Base-by-base conservation (phyloP, 179 eudicot genomes). In the Dionaea muscipula region DNA sequence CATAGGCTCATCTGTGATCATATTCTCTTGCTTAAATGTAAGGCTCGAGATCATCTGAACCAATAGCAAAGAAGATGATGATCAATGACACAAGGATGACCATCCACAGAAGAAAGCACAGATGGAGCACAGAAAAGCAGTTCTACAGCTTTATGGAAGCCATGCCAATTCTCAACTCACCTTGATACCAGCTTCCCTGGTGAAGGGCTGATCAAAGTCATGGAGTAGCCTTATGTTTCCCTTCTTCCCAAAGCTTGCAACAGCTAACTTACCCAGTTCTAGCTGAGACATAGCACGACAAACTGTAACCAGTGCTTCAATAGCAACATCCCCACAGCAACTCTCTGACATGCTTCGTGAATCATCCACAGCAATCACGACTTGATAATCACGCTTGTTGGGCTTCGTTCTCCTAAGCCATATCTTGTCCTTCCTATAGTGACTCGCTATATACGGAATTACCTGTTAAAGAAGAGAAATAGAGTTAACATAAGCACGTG, bases 281-380 rank as follows among this genome's bases (percentile, higher is more conserved):
- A 89, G 70, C 63, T 89, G 96, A 60, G 96, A 81, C 84, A 93
- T 78, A 18, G 96, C 99, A 70, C 95, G 95, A 25, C 96, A 93
- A 22, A 93, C 99, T 4, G 99, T 93, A 67, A 93, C 95, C 58
- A 93, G 71, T 66, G 99, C 95, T 78, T 93, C 95, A 56, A 81
- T 60, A 17, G 99, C 99, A 60, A 89, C 78, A 67, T 80, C 80
- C 18, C 95, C 96, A 64, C 99, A 93, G 64, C 62, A 55, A 50
- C 77, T 80, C 67, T 93, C 96, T 16, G 84, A 85, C 99, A 93
- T 93, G 76, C 99, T 93, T 31, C 87, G 85, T 13, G 99, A 93
- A 69, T 93, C 99, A 66, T 93, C 99, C 50, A 93, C 84, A 2
- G 78, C 99, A 49, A 93, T 81, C 57, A 93, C 82, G 14, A 93